A percentile compares a stretch with the other conserved stretches of the same genome.
Conservation (phyloP, 2,329 filamentous ascomycete species). For the Neonectria punicea region DNA sequence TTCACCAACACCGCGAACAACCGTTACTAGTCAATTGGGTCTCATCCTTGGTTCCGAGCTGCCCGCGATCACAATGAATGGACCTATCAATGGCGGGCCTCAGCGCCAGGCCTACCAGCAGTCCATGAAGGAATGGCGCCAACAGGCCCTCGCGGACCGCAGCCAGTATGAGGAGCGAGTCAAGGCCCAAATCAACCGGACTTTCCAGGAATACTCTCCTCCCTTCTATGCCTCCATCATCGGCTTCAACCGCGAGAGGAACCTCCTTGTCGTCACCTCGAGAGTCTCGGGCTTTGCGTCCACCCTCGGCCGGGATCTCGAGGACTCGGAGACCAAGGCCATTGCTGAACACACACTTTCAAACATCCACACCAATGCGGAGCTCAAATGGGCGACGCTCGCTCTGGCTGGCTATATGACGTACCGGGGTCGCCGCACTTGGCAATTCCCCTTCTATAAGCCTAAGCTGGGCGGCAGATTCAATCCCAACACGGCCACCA, state of each 20-base stretch:
- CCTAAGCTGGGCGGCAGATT: constrained; percentile 40
- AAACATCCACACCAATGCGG: constrained; percentile 46
- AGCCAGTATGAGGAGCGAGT: constrained; percentile 45
- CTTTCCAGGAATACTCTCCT: constrained; percentile 47
- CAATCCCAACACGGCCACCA: constrained; percentile 43
- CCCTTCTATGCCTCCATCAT: constrained; percentile 47
- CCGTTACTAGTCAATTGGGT: background rate
- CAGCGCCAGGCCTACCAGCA: constrained; percentile 38
- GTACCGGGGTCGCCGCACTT: constrained; percentile 42
- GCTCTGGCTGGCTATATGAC: constrained; percentile 43
- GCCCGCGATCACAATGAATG: constrained; percentile 29
- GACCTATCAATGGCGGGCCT: constrained; percentile 28
- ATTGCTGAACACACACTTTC: constrained; percentile 48
- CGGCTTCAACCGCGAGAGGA: constrained; percentile 43
- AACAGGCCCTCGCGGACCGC: constrained; percentile 42
- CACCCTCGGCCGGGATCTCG: constrained; percentile 45
- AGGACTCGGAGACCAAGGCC: constrained; percentile 50
- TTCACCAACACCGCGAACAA: background rate
- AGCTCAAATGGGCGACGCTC: constrained; percentile 43
- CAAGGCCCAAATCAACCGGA: constrained; percentile 46
- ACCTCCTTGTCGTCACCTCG: constrained; percentile 43
- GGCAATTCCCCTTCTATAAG: constrained; percentile 45
- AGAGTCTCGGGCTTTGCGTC: constrained; percentile 44
- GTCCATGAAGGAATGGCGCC: constrained; percentile 47
- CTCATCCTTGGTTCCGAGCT: background rate